These are phyloP conservation scores for Exophiala lecanii-corni DNA, from an alignment of 2,329 filamentous ascomycete species.

Conservation along the genomic window DNA sequence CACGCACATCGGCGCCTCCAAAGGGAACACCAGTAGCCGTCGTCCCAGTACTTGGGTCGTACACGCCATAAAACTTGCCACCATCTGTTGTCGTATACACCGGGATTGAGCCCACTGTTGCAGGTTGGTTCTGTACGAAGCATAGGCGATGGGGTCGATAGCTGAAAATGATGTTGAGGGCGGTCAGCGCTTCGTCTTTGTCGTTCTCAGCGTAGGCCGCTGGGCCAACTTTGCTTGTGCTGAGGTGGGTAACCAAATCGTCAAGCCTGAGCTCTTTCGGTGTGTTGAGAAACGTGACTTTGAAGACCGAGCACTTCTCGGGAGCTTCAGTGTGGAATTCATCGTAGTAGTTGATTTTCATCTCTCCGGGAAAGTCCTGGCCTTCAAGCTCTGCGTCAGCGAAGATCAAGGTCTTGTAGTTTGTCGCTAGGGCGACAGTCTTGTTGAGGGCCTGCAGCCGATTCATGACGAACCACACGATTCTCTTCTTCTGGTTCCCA, in stretches of 20 bases:
- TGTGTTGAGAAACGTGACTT: background rate
- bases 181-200: background rate
- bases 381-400: background rate
- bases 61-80: conserved; percentile 10
- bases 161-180: conserved; percentile 1
- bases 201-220: background rate
- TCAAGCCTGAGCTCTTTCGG: background rate
- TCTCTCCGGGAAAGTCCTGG: background rate
- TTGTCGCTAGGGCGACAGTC: background rate
- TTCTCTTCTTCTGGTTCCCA: background rate
- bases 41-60: background rate
- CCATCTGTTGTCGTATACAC: conserved; percentile 3
- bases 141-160: conserved; percentile 6
- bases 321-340: background rate
- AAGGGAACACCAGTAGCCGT: background rate
- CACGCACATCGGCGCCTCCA: background rate
- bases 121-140: background rate
- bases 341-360: background rate
- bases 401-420: background rate
- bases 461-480: background rate
- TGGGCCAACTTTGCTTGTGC: background rate
- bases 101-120: background rate
- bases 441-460: background rate
- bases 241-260: background rate
- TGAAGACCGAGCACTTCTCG: background rate